phyloP scores from a whole-genome alignment of 2,329 filamentous ascomycete genomes.

The Trichoderma koningii region DNA sequence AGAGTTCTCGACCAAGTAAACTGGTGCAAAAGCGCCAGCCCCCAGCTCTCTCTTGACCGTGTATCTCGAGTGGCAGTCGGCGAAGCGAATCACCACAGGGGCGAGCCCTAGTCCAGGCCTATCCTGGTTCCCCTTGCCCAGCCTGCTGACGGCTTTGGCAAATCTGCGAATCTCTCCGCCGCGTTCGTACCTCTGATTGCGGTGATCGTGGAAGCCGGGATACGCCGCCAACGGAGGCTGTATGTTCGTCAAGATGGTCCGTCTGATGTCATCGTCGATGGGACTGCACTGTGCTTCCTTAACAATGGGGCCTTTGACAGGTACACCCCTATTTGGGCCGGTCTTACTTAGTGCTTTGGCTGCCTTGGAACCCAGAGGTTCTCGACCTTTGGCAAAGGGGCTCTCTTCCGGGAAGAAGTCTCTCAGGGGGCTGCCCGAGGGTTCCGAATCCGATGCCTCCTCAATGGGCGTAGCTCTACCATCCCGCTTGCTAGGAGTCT shows the following conservation, averaged over 20 bases:
- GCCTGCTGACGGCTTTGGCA: conserved; percentile 65
- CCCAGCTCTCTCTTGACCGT: conserved; percentile 83
- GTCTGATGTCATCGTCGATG: conserved; percentile 72
- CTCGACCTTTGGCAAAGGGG: conserved; percentile 52
- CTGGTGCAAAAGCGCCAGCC: conserved; percentile 90
- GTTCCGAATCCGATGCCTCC: conserved; percentile 44
- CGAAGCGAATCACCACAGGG: conserved; percentile 68
- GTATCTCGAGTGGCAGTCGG: conserved; percentile 67
- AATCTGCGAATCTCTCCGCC: conserved; percentile 79
- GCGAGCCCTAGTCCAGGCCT: conserved; percentile 59
- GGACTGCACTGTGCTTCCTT: conserved; percentile 86
- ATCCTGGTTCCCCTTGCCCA: conserved; percentile 59
- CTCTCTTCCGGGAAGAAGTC: conserved; percentile 60
- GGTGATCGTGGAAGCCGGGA: conserved; percentile 76
- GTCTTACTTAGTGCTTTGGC: conserved; percentile 40
- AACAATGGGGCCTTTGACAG: conserved; percentile 71
- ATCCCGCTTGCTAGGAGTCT: conserved; percentile 72
- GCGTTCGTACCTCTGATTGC: conserved; percentile 63
- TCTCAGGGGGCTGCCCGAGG: conserved; percentile 71
- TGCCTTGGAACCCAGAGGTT: conserved; percentile 51
- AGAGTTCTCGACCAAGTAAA: conserved; percentile 86
- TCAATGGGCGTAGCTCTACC: conserved; percentile 33
- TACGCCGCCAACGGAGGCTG: conserved; percentile 75
- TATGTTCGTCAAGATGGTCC: conserved; percentile 72
- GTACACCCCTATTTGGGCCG: conserved; percentile 44